A percentile compares a stretch with the other conserved stretches of the same genome.
Evolutionary conservation across 805 yeast species (phyloP).

Genomic region (Teunomyces aglyptinius): DNA sequence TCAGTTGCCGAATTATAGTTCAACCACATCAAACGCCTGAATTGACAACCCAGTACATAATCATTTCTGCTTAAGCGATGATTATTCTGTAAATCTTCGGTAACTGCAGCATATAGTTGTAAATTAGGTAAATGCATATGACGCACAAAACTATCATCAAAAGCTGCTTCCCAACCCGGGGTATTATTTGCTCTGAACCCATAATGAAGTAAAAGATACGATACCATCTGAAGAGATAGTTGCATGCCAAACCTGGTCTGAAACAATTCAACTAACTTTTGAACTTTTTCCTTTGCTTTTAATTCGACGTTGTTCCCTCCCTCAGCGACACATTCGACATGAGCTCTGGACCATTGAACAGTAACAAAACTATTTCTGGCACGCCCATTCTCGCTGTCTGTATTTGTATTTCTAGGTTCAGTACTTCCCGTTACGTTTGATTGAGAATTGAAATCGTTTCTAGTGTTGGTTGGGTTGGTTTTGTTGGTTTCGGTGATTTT

Average conservation of each 20-base stretch:
- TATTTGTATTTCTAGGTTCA: not conserved
- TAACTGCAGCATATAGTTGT: constrained; percentile 1
- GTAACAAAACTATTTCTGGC: constrained; percentile 9
- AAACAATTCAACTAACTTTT: constrained; percentile 11
- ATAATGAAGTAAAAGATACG: constrained; percentile 18
- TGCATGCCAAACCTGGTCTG: constrained; percentile 9
- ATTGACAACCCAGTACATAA: constrained; percentile 2
- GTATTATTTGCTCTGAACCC: constrained; percentile 13
- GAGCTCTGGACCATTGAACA: constrained; percentile 17
- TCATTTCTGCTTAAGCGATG: not conserved
- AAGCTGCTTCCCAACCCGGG: constrained; percentile 8
- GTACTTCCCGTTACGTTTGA: no score
- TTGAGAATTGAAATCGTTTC: no score
- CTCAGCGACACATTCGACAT: constrained; percentile 12
- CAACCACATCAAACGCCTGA: not conserved
- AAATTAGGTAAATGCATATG: constrained; percentile 3
- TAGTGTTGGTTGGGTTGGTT: no score
- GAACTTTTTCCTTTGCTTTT: constrained; percentile 8
- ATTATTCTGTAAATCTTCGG: not conserved
- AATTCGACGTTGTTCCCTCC: not conserved
- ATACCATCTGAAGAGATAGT: constrained; percentile 9
- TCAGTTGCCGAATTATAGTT: not conserved
- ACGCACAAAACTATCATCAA: constrained; percentile 15
- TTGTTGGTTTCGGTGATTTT: no score
- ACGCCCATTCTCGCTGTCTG: not conserved